A percentile compares a stretch with the other conserved stretches of the same genome.
Conservation (phyloP, 2,329 filamentous ascomycete species). For the Hymenoscyphus repandus region DNA sequence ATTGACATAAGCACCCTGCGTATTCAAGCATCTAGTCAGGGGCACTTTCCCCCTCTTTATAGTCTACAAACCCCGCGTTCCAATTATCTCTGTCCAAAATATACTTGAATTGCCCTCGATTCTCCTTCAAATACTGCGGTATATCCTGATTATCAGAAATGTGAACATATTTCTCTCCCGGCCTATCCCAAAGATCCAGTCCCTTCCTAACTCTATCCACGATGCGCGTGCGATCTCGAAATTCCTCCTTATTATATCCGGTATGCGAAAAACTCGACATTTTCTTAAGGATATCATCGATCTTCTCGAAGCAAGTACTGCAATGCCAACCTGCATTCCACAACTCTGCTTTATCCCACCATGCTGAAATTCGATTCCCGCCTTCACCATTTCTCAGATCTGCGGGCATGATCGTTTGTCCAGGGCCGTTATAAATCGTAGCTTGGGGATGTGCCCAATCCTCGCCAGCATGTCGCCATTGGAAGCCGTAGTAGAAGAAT, state of each 20-base stretch:
- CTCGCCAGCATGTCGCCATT: conserved; percentile 31
- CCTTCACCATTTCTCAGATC: conserved; percentile 34
- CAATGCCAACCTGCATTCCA: conserved; percentile 43
- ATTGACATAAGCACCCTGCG: background rate
- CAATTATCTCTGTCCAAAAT: conserved; percentile 21
- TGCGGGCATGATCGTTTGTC: conserved; percentile 36
- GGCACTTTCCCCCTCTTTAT: background rate
- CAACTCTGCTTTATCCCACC: conserved; percentile 32
- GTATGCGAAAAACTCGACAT: conserved; percentile 40
- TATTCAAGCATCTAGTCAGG: background rate
- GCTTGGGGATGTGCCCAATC: conserved; percentile 43
- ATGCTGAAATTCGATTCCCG: conserved; percentile 16
- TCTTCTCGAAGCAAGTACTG: conserved; percentile 38
- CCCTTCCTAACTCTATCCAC: conserved; percentile 39
- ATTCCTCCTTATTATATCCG: conserved; percentile 35
- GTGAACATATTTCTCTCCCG: conserved; percentile 32
- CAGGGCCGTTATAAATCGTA: conserved; percentile 35
- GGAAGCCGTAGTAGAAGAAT: conserved; percentile 37
- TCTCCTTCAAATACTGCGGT: conserved; percentile 35
- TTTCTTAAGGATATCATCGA: conserved; percentile 38
- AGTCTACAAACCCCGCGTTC: conserved; percentile 24
- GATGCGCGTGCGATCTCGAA: conserved; percentile 36
- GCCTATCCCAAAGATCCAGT: conserved; percentile 37
- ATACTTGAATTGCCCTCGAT: conserved; percentile 20
- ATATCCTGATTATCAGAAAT: conserved; percentile 38